A percentile compares a stretch with the other conserved stretches of the same genome.
These are phyloP conservation scores for Rhododendron griersonianum DNA, from an alignment of 148 eudicot species.

Conservation along the genomic window DNA sequence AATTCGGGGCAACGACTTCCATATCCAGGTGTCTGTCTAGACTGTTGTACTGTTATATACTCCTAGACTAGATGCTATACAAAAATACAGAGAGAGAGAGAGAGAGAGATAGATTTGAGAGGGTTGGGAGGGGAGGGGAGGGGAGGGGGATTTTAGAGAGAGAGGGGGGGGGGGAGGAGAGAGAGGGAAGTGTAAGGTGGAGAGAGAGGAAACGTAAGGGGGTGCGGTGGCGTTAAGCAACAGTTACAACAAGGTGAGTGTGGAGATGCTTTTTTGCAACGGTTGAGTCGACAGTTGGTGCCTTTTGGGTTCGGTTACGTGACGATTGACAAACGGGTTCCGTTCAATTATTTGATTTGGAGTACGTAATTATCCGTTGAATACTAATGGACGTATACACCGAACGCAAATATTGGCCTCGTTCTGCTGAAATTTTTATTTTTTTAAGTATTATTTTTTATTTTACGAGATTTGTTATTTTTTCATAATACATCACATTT, in stretches of 20 bases:
- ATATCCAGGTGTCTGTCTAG: background rate
- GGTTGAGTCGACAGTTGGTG: background rate
- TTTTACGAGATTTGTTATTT: no score
- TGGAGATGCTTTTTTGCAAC: background rate
- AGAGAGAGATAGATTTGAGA: background rate
- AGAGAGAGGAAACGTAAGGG: conserved; percentile 2
- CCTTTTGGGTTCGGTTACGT: background rate
- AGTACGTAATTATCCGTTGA: no score
- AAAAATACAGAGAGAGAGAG: background rate
- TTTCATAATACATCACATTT: no score
- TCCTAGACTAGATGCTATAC: background rate
- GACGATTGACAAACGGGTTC: background rate
- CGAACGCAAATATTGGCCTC: no score
- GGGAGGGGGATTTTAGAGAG: background rate
- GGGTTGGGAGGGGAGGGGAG: background rate
- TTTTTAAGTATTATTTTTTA: no score
- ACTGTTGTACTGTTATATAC: no score
- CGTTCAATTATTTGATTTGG: background rate
- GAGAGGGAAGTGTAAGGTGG: conserved; percentile 1
- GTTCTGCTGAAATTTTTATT: no score
- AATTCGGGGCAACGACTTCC: conserved; percentile 3
- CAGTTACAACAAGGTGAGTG: background rate
- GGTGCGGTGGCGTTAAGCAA: conserved; percentile 9
- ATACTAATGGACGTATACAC: no score
- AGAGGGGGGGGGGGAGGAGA: background rate